phyloP scores from a whole-genome alignment of 139 green algal species.

The Raphidocelis subcapitata region DNA sequence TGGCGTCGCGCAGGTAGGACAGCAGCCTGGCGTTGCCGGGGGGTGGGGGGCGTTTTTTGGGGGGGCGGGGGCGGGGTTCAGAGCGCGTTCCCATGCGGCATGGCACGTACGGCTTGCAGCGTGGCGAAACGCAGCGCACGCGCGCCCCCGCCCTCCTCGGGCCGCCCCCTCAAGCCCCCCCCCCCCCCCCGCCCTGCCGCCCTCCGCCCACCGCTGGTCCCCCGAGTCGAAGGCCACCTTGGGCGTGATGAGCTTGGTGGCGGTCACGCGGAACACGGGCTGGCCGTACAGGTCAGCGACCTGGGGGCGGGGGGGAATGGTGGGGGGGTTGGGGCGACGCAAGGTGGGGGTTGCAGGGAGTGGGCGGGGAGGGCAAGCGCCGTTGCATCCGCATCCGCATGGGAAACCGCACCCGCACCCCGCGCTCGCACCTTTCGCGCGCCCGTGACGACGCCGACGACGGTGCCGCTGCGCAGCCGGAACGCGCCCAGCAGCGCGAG shows the following conservation, averaged over 20 bases:
- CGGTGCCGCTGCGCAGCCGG: slow-evolving; percentile 35
- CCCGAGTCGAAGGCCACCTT: slow-evolving; percentile 24
- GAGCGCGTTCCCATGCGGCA: background rate
- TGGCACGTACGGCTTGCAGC: background rate
- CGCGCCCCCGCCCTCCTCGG: background rate
- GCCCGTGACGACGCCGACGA: slow-evolving; percentile 59
- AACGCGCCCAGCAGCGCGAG: slow-evolving; percentile 40
- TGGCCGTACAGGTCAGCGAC: slow-evolving; percentile 55
- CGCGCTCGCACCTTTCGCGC: slow-evolving; percentile 47
- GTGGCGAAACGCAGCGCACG: background rate
- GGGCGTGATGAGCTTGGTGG: slow-evolving; percentile 46
- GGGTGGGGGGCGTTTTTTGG: background rate
- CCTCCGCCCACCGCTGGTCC: slow-evolving; percentile 2
- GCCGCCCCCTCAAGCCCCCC: background rate
- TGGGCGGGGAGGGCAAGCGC: too few relatives aligned
- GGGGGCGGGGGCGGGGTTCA: too few relatives aligned
- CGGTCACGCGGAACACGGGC: slow-evolving; percentile 53
- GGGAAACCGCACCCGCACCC: too few relatives aligned
- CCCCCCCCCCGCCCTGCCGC: too few relatives aligned
- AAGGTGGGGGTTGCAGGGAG: too few relatives aligned
- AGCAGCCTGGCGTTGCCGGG: slow-evolving; percentile 7
- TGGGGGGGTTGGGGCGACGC: too few relatives aligned
- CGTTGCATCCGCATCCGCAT: too few relatives aligned
- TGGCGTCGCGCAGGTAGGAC: slow-evolving; percentile 35
- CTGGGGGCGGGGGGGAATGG: slow-evolving; percentile 15